phyloP scores from a whole-genome alignment of 176 grass and related monocot species.

The Carex cristatella region DNA sequence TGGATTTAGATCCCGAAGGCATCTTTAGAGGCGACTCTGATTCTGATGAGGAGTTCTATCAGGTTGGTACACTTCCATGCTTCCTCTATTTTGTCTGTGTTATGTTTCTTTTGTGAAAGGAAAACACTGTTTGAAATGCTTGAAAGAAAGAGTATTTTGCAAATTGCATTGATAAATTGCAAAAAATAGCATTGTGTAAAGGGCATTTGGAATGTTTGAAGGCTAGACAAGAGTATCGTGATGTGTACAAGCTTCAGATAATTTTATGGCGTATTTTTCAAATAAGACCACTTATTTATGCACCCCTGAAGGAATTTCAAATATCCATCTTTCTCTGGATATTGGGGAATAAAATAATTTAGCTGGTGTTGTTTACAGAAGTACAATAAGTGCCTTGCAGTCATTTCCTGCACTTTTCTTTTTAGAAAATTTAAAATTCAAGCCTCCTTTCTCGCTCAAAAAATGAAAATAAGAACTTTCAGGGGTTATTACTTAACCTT shows the following conservation, averaged over 20 bases:
- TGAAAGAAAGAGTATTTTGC: background rate
- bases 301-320: background rate
- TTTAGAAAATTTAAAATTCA: background rate
- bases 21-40: constrained; percentile 91
- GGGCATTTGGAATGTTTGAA: background rate
- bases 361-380: background rate
- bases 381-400: background rate
- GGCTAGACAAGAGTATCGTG: background rate
- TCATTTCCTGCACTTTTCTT: background rate
- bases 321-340: background rate
- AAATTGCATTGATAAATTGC: background rate
- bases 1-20: constrained; percentile 93
- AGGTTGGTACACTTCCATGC: constrained; percentile 41
- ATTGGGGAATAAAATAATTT: background rate
- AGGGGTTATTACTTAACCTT: background rate
- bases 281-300: background rate
- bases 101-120: background rate
- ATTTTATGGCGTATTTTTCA: background rate
- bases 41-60: constrained; percentile 47
- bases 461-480: background rate
- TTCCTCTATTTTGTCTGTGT: background rate
- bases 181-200: background rate
- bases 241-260: background rate
- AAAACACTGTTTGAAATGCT: background rate
- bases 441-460: background rate